Evolutionary conservation across 1,284 basidiomycete species (phyloP), one percentile per base, ranked within the genome.

Genomic region (Ustilago crameri): DNA sequence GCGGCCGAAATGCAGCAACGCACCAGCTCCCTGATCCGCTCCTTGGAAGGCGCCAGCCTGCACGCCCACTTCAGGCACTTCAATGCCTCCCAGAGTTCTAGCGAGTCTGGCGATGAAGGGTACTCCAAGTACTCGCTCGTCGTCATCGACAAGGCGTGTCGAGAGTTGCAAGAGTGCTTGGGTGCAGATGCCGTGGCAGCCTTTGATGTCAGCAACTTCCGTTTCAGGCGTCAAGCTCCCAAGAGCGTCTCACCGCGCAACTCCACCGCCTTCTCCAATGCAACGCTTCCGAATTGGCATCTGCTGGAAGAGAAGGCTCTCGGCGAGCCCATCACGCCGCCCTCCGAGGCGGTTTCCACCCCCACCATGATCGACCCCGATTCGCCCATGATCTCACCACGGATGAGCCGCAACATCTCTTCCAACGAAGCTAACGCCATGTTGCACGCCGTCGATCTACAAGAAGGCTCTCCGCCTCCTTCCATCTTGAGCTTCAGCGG

Each of bases 1-100:
- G 64, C 61, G 7, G 45, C 62, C 34, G 53, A 64, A 20, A 77
- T 76, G 66, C 71, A 74, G 41, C 56, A 58, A 27, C 58, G 63
- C 35, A 63, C 62, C 40, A 52, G 58, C 45, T 27, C 47, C 8
- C 49, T 76, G 34, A 45, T 68, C 18, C 67, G 63, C 18, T 43
- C 55, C 7, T n/a, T 74, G 10, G 72, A 76, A 18, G 62, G 65
- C 5, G 35, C 51, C n/a, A n/a, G 41, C 3, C 32, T 72, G 9
- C 37, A 43, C 20, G 27, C 44, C 3, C 60, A 63, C 1, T 51
- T 41, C 37, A n/a, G 46, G 1, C 61, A 68, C 9, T 53, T 61
- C 47, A 54, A 60, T 46, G 17, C 43, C 12, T 48, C 60, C 30
- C 30, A 5, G 1, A 9, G 18, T 3, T 65, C 60, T 9, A 37